These are phyloP conservation scores for Prosopis cineraria DNA, from an alignment of 306 rosid species.

Conservation along the genomic window DNA sequence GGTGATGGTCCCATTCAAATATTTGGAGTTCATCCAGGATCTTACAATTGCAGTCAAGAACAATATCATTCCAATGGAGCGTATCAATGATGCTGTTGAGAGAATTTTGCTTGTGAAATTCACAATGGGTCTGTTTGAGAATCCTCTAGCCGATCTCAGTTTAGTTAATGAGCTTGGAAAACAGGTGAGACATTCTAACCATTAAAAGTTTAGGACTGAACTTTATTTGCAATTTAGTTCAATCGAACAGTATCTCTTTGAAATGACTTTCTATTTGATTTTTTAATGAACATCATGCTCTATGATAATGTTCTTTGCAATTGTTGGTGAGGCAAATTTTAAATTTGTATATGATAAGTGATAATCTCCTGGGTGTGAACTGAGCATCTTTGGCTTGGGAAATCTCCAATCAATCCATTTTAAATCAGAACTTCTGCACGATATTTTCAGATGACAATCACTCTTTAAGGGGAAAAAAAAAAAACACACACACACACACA, in stretches of 20 bases:
- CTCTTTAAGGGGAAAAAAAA: too few species aligned
- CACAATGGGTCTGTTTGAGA: conserved; percentile 91
- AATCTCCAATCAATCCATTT: background rate
- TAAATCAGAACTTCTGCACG: background rate
- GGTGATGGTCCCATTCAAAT: conserved; percentile 90
- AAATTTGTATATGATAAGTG: background rate
- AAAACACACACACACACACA: too few species aligned
- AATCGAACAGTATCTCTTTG: background rate
- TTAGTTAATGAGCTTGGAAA: conserved; percentile 92
- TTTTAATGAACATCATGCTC: background rate
- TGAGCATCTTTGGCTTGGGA: background rate
- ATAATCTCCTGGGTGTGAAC: background rate
- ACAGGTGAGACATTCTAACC: conserved; percentile 57
- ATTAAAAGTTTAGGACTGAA: conserved; percentile 12
- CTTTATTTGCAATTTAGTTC: conserved; percentile 10
- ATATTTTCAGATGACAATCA: background rate
- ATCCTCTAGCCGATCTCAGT: conserved; percentile 83
- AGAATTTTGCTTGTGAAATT: conserved; percentile 91
- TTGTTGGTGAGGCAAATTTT: background rate
- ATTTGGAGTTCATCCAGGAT: conserved; percentile 68
- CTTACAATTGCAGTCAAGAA: conserved; percentile 74
- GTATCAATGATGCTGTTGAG: conserved; percentile 85
- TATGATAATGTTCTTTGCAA: background rate
- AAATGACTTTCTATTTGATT: background rate
- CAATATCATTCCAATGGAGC: conserved; percentile 73